Base-by-base conservation (phyloP, 192 early-diverging fungal species). In the Diversispora eburnea region DNA sequence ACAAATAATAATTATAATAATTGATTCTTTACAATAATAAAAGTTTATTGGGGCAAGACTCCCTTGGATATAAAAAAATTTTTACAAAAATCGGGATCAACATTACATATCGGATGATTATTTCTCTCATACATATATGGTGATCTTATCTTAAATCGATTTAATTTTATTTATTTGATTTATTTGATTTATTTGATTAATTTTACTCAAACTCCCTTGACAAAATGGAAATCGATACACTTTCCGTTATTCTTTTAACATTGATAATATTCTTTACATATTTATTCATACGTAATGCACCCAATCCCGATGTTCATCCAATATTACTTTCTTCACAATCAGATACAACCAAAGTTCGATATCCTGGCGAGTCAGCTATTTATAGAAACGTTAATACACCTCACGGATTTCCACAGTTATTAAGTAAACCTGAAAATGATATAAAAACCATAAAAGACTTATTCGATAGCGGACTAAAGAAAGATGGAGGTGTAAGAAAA, bases 281-380 rank as follows among this genome's bases (percentile, higher is more conserved):
- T 39, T 19, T 82, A 42, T 84, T 80, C 7, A 67, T 84, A 43
- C 70, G 75, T 19, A 79, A 72, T 52, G 75, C 77, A 43, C 75
- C 77, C 19, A 81, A 74, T 33, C 81, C 87, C 41, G 88, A 89
- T 57, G 78, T 89, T 13, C 88, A 89, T 59, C 88, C 88, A 5
- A 74, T 88, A 8, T 59, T 88, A 33, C 82, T 89, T 4, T 74
- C 81, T 41, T 75, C 83, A 33, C 88, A 89, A 60, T 77, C 86
- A 0, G 79, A 84, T 43, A 76, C 83, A 5, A 77, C 85, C 7
- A 77, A 73, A 33, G 65, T 88, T 22, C 73, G 86, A 39, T 77
- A 84, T 74, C 76, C 83, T 8, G 78, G 77, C 5, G 88, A 89
- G 56, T 80, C 83, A 2, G 80, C 79, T 8, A 77, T 88, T 45